A percentile compares a stretch with the other conserved stretches of the same genome.
phyloP scores from a whole-genome alignment of 2,329 filamentous ascomycete genomes.

The Leptographium procerum region DNA sequence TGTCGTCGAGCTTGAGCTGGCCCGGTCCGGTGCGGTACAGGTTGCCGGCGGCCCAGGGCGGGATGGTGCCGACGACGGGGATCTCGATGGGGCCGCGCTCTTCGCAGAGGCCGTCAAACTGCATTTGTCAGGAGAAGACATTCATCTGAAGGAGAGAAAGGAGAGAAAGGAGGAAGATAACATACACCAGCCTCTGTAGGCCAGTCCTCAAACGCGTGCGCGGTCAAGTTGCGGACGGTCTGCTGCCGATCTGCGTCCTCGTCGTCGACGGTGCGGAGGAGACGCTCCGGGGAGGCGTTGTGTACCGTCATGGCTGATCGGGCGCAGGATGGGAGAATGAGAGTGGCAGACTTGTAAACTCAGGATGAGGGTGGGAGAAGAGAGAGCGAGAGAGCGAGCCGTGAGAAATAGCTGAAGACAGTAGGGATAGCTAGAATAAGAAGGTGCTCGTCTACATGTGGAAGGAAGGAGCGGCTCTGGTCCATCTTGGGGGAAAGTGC shows the following conservation, averaged over 20 bases:
- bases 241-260: not conserved
- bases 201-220: not conserved
- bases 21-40: slow-evolving; percentile 69
- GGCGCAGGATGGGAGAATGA: not conserved
- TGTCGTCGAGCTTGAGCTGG: slow-evolving; percentile 46
- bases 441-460: too few relatives aligned
- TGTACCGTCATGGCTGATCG: not conserved
- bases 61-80: slow-evolving; percentile 53
- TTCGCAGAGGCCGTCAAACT: slow-evolving; percentile 61
- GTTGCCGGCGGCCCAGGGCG: slow-evolving; percentile 57
- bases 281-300: not conserved
- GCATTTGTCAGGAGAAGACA: not conserved
- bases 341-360: not conserved
- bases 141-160: not conserved
- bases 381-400: too few relatives aligned
- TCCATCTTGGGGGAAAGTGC: too few relatives aligned
- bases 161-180: not conserved
- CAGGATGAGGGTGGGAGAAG: too few relatives aligned
- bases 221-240: not conserved
- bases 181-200: not conserved
- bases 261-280: not conserved
- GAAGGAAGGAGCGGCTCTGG: too few relatives aligned
- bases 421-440: too few relatives aligned
- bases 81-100: slow-evolving; percentile 55
- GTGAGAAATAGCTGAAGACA: too few relatives aligned